Base-by-base conservation (phyloP, 441 rosid genomes). In the Mallotus japonicus region DNA sequence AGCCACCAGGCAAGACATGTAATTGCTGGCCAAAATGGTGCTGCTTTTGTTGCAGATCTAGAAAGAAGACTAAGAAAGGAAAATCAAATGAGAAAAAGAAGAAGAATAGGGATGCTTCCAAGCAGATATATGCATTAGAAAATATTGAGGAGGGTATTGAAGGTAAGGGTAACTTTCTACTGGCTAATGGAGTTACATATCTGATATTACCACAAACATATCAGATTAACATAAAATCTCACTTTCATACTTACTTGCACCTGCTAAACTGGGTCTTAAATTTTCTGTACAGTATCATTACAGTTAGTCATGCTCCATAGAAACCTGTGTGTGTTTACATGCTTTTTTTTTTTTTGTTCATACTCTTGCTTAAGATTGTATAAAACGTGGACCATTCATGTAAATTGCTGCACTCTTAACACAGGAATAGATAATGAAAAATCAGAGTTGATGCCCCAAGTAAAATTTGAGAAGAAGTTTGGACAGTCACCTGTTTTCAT, bases 11-110 rank as follows among this genome's bases (percentile, higher is more conserved):
- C 56, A 91, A 81, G 80, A 88, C 95, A 5, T 95, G 98, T 73
- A 93, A 95, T 63, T 95, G 99, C 78, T 95, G 73, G 92, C 98
- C 97, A 10, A 92, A 84, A 79, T 95, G 96, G 97, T 91, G 93
- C 71, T 86, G 88, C 77, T 71, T 84, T 15, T 89, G 90, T 46
- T 85, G 84, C 67, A 76, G 85, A 71, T 82, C 89, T 65, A 85
- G 87, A 78, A 90, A 81, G 87, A 88, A 83, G 73, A 86, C 75
- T 47, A 87, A 73, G 84, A 88, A 86, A 59, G 75, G 47, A 56
- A 89, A 88, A 82, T 80, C 87, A 51, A 81, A 77, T 60, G 87
- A 85, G 75, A 87, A 83, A 80, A 89, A 86, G 80, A 81, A 86
- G 80, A 81, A 78, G 75, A 78, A 71, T 76, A 88, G 82, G 71